Base-by-base conservation (phyloP, 306 rosid species). In the Medicago truncatula region DNA sequence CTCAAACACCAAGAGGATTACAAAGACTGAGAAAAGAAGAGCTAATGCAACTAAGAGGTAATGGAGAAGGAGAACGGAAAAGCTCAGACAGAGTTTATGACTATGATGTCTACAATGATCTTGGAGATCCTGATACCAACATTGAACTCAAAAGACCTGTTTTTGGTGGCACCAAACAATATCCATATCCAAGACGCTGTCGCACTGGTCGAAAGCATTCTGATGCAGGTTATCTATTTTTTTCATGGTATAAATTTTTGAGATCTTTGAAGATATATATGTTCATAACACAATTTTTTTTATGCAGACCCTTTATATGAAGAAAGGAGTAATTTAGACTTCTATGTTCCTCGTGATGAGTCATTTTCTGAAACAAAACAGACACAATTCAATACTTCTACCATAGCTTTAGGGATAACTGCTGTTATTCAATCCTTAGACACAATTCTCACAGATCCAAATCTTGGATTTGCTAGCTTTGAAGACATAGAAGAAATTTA, bases 171-270 rank as follows among this genome's bases (percentile, higher is more conserved):
- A 4, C 61, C 3, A 73, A 80, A 78, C 80, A 65, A 0, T 70
- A 18, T 70, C 93, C 97, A 2, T 89, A 92, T 52, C 96, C 97
- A 13, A 78, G 96, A 68, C 82, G 97, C 0, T 84, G 97, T 67
- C 75, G 81, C 14, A 67, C 81, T 0, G 81, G 81, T 31, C 69
- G 81, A 77, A 20, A 77, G 0, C 88, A 39, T 17, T 68, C 83
- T 15, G 54, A 83, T 39, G 2, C 78, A 82, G 96, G 96, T 91
- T 10, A 31, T 8, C 68, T 62, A 31, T 31, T 61, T 34, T 3
- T 34, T 34, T 6, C 31, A 9, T 41, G 13, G 46, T 41, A 41
- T 41, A 41, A 41, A 2, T 41, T 41, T 11, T 8, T 0, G 13
- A 44, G 50, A 44, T 13, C 3, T 44, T 44, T 34, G 5, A 34